Evolutionary conservation across 192 early-diverging fungal species (phyloP), one percentile per base, ranked within the genome.

Genomic region (Coemansia sp.): DNA sequence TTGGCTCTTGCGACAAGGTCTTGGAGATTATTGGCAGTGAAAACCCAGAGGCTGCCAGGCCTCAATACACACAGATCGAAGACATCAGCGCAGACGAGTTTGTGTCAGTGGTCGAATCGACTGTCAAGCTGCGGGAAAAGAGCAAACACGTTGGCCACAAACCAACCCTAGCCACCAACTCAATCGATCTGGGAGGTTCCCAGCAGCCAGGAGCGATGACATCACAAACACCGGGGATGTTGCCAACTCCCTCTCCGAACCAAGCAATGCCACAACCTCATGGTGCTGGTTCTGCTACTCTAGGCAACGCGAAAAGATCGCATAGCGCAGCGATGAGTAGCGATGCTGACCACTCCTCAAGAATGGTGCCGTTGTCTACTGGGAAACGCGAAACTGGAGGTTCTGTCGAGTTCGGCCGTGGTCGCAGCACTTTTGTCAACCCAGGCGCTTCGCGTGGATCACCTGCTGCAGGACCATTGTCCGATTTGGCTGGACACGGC

Each of bases 1-100:
- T 74, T 30, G 66, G 59, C 28, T 74, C 60, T 56, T 74, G 71
- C 49, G 66, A 74, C 30, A 34, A 45, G 28, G 46, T 74, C 18
- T 20, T 74, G 23, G 45, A 43, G n/a, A 16, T 49, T 29, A 56
- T 65, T 31, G 52, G 30, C 18, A 16, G 21, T 49, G 30, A 13
- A 16, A 65, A 29, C 7, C 28, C 20, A 37, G 46, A 45, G 18
- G 20, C n/a, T 20, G 40, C 23, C 12, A 48, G 42, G 5, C 31
- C 40, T 29, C 26, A 20, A 9, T 72, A 43, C 33, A 58, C 58
- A 2, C 20, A 31, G 26, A 66, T 72, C 53, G 71, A 67, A 16
- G 61, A 60, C 23, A 40, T 52, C 25, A 20, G 59, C 18, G 53
- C 42, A 16, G 37, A 39, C 21, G 48, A 67, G 1, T 5, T 59